These are phyloP conservation scores for Boletus tomentosulus DNA, from an alignment of 768 basidiomycete genomes.

Conservation along the genomic window DNA sequence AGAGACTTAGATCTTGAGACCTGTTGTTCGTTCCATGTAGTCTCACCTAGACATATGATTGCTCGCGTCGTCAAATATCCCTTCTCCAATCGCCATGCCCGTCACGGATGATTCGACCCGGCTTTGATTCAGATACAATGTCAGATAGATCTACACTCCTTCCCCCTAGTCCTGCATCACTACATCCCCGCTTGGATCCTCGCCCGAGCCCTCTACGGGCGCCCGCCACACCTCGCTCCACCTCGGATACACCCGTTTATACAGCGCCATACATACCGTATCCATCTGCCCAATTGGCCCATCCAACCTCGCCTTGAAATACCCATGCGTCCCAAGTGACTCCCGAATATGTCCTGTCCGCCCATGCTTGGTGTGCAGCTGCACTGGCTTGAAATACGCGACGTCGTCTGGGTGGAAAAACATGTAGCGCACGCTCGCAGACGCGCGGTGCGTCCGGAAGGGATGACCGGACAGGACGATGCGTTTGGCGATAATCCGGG, in stretches of 20 bases:
- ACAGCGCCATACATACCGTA: conserved; percentile 90
- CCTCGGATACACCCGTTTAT: conserved; percentile 92
- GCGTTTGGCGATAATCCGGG: conserved; percentile 89
- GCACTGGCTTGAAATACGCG: conserved; percentile 88
- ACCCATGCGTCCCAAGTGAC: conserved; percentile 94
- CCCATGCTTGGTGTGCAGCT: conserved; percentile 89
- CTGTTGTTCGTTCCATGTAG: background rate
- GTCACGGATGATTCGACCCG: background rate
- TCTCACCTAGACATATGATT: no score
- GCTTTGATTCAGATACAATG: background rate
- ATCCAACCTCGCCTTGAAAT: conserved; percentile 96
- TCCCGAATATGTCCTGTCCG: conserved; percentile 86
- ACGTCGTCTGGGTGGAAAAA: conserved; percentile 96
- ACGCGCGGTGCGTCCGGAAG: conserved; percentile 95
- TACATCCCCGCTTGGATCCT: conserved; percentile 16
- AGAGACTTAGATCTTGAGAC: background rate
- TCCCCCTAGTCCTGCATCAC: conserved; percentile 22
- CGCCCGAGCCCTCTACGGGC: background rate
- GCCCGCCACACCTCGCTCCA: conserved; percentile 62
- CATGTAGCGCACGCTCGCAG: conserved; percentile 97
- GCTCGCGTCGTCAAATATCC: no score
- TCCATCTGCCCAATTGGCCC: conserved; percentile 95
- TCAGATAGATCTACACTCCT: no score
- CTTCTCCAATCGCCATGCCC: no score
- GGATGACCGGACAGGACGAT: conserved; percentile 94